These are phyloP conservation scores for Agapanthus africanus DNA, from an alignment of 106 monocot species.

Conservation along the genomic window DNA sequence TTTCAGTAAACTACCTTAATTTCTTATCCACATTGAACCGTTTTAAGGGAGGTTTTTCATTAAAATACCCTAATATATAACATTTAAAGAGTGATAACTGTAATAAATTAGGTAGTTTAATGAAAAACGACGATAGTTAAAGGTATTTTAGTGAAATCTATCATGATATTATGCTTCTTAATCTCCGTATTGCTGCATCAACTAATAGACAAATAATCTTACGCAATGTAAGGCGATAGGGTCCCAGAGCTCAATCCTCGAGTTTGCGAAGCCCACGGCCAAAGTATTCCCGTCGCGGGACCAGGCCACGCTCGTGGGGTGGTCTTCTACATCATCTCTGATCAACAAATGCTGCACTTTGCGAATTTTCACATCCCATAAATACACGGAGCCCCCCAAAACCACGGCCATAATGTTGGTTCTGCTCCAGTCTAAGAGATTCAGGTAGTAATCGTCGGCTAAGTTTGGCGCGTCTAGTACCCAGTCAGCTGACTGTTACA, in stretches of 20 bases:
- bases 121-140: background rate
- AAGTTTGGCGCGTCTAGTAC: constrained; percentile 32
- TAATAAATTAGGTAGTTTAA: background rate
- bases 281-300: constrained; percentile 20
- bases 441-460: constrained; percentile 35
- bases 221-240: constrained; percentile 15
- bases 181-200: no score
- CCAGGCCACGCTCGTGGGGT: constrained; percentile 45
- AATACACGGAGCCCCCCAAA: constrained; percentile 31
- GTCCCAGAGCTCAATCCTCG: constrained; percentile 48
- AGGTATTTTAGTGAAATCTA: background rate
- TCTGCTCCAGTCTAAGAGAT: constrained; percentile 50
- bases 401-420: constrained; percentile 40
- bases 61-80: background rate
- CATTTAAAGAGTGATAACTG: no score
- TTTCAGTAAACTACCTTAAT: no score
- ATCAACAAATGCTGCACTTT: constrained; percentile 12
- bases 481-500: constrained; percentile 18
- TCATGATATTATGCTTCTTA: no score
- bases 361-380: constrained; percentile 17
- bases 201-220: background rate
- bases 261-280: constrained; percentile 33
- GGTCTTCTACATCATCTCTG: constrained; percentile 10
- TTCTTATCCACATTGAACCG: no score
- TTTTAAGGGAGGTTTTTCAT: no score